phyloP scores from a whole-genome alignment of 2,329 filamentous ascomycete species.

The Gnomoniopsis sp. region DNA sequence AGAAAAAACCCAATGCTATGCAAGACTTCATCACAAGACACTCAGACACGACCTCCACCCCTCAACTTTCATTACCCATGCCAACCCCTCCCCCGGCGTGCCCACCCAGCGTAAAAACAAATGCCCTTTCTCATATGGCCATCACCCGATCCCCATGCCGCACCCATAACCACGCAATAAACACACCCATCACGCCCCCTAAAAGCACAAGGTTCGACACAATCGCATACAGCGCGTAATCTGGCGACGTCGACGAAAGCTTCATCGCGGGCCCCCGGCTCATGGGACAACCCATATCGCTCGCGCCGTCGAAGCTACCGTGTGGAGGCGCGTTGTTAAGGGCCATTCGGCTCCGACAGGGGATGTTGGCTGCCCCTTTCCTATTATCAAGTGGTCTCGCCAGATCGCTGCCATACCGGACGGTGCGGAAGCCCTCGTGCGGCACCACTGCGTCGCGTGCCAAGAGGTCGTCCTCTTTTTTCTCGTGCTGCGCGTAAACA shows the following conservation, averaged over 20 bases:
- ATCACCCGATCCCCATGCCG: background rate
- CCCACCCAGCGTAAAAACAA: no score
- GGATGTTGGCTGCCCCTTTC: background rate
- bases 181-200: background rate
- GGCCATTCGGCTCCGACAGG: background rate
- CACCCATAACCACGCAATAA: slow-evolving; percentile 3
- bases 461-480: background rate
- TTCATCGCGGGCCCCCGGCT: background rate
- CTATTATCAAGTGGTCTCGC: background rate
- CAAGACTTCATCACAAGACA: no score
- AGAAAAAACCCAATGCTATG: no score
- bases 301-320: background rate
- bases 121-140: no score
- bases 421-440: slow-evolving; percentile 11
- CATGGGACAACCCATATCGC: background rate
- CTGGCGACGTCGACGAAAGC: background rate
- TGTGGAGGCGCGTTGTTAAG: background rate
- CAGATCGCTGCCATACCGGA: slow-evolving; percentile 1
- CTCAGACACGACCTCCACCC: no score
- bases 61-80: no score
- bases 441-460: slow-evolving; percentile 9
- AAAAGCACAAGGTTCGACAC: slow-evolving; percentile 2
- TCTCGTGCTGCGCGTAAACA: background rate
- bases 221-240: background rate
- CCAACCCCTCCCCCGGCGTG: no score